Base-by-base conservation (phyloP, 2,329 filamentous ascomycete genomes). In the Alternaria atra region DNA sequence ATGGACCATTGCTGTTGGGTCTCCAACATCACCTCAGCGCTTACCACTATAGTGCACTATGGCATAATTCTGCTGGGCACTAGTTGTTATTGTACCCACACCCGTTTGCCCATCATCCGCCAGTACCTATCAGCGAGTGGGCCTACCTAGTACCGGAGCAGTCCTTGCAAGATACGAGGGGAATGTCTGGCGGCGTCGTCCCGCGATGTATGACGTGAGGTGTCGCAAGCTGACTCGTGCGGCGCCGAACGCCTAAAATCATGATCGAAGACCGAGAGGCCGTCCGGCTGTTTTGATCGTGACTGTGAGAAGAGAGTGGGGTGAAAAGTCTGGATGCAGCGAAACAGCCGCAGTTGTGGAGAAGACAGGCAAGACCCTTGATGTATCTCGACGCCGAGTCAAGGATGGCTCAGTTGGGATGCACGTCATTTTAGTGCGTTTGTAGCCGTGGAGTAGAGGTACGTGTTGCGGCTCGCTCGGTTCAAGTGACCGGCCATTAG, bases 391-490 rank as follows among this genome's bases (percentile, higher is more conserved):
- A 32, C 44, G 56, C 37, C 63, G 56, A 63, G 63, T 63, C 60
- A 61, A 53, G 53, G 32, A 61, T 56, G 51, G 64, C 63, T 64
- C 61, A 64, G 50, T 52, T 64, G 60, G 61, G 52, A 62, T 70
- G 67, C 66, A 70, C 65, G 64, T 67, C 67, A 70, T 70, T 64
- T 70, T 70, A 70, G 67, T 48, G 60, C 42, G 52, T 51, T 64
- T 64, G 43, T 44, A 52, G 43, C 46, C 61, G 64, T 68, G 66
- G 66, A 68, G 66, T 56, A 51, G n/a, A 60, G 34, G 40, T 55
- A 55, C 54, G 47, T 52, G 30, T 17, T 56, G 63, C 57, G 55
- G 61, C 58, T 70, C 51, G 67, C 55, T 60, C 67, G 64, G 65
- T 60, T 46, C 37, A 59, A 55, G 47, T 61, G 46, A 55, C 67